A percentile compares a stretch with the other conserved stretches of the same genome.
Conservation (phyloP, 176 grass and related monocot genomes). For the Alloteropsis semialata region DNA sequence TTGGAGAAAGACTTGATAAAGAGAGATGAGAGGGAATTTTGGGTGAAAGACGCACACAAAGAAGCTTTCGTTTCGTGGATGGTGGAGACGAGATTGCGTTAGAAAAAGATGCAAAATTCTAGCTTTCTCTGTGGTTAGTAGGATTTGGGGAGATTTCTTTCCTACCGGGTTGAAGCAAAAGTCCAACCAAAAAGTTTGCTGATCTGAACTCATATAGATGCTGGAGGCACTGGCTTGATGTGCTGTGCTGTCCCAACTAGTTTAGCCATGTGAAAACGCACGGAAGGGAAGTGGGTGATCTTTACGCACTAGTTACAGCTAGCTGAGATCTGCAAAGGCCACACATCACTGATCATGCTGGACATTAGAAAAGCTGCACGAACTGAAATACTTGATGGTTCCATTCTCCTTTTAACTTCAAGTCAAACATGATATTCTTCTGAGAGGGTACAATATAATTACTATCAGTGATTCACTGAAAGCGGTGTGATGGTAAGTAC, state of each 20-base stretch:
- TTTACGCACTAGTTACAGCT: conserved; percentile 41
- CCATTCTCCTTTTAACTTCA: conserved; percentile 23
- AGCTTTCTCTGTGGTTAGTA: conserved; percentile 59
- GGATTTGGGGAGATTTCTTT: conserved; percentile 71
- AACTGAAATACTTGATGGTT: conserved; percentile 10
- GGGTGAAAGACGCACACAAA: conserved; percentile 41
- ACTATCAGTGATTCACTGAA: not conserved
- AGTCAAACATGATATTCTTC: conserved; percentile 30
- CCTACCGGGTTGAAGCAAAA: conserved; percentile 38
- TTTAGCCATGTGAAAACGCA: conserved; percentile 39
- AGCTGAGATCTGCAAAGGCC: conserved; percentile 34
- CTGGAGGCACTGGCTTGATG: conserved; percentile 31
- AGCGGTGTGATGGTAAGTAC: conserved; percentile 30
- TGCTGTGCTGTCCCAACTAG: conserved; percentile 3
- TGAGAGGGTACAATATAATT: conserved; percentile 15
- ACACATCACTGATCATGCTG: conserved; percentile 16
- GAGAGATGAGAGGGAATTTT: conserved; percentile 43
- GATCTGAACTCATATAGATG: conserved; percentile 45
- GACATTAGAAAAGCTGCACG: conserved; percentile 16
- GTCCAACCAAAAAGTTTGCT: conserved; percentile 41
- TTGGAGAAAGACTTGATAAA: conserved; percentile 62
- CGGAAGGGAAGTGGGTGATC: conserved; percentile 24
- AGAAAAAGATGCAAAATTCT: conserved; percentile 35
- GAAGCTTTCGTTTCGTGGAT: conserved; percentile 58
- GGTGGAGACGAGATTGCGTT: conserved; percentile 66